phyloP scores from a whole-genome alignment of 805 yeast genomes.

The Tetrapisispora fleetii region DNA sequence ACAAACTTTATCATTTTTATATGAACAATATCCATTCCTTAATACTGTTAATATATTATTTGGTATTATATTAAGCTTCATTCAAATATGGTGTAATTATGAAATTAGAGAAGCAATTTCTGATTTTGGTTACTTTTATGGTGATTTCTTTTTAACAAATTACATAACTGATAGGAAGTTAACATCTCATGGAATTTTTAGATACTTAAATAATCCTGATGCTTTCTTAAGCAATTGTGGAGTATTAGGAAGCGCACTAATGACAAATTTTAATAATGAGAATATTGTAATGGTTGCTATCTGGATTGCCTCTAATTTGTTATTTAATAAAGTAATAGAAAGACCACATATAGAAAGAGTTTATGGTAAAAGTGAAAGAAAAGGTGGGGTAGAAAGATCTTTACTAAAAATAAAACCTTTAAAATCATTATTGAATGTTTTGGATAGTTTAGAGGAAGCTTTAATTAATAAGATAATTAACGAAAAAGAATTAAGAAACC shows the following conservation, averaged over 20 bases:
- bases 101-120: conserved; percentile 66
- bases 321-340: conserved; percentile 62
- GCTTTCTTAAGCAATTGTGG: conserved; percentile 70
- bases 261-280: conserved; percentile 43
- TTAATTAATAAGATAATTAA: not conserved
- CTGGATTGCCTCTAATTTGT: conserved; percentile 57
- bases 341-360: conserved; percentile 66
- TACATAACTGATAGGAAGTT: conserved; percentile 39
- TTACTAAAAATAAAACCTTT: conserved; percentile 27
- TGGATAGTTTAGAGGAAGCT: conserved; percentile 31
- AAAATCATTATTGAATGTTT: conserved; percentile 28
- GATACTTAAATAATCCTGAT: conserved; percentile 77
- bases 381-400: conserved; percentile 42
- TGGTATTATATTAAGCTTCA: conserved; percentile 43
- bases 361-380: conserved; percentile 56
- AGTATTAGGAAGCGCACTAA: conserved; percentile 60
- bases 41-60: conserved; percentile 36
- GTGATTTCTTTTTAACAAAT: conserved; percentile 66
- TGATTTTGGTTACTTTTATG: conserved; percentile 80
- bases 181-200: conserved; percentile 71
- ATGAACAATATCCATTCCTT: conserved; percentile 11
- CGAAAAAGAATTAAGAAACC: conserved; percentile 5
- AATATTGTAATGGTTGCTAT: conserved; percentile 44
- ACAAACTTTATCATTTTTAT: conserved; percentile 28
- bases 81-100: conserved; percentile 62